Conservation (phyloP, 2,329 filamentous ascomycete genomes). For the Phyllosticta paracitricarpa region DNA sequence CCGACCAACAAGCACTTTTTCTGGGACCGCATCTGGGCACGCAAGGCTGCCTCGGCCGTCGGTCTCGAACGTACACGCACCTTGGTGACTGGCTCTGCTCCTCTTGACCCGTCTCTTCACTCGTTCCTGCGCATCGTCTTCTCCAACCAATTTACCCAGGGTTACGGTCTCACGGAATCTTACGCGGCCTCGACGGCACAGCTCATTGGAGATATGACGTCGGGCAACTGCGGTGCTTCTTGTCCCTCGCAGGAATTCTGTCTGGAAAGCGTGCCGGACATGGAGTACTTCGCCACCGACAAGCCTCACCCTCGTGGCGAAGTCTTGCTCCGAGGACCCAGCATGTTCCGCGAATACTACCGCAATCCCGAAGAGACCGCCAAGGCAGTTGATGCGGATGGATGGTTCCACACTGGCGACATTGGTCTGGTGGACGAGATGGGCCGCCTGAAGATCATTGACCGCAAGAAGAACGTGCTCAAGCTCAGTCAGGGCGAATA, state of each 20-base stretch:
- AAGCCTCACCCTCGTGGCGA: slow-evolving; percentile 86
- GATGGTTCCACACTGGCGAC: slow-evolving; percentile 96
- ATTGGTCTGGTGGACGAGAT: slow-evolving; percentile 75
- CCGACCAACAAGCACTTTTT: slow-evolving; percentile 71
- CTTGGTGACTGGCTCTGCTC: slow-evolving; percentile 83
- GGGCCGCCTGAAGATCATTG: slow-evolving; percentile 86
- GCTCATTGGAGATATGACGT: slow-evolving; percentile 56
- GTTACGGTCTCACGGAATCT: slow-evolving; percentile 89
- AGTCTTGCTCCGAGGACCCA: slow-evolving; percentile 70
- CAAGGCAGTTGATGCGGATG: slow-evolving; percentile 73
- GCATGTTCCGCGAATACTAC: slow-evolving; percentile 78
- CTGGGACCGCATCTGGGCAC: slow-evolving; percentile 82
- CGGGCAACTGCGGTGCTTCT: slow-evolving; percentile 74
- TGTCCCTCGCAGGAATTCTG: slow-evolving; percentile 62
- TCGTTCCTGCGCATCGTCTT: slow-evolving; percentile 81
- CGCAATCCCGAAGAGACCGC: slow-evolving; percentile 80
- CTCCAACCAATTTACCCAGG: slow-evolving; percentile 69
- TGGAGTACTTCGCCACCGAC: slow-evolving; percentile 84
- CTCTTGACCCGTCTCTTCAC: slow-evolving; percentile 79
- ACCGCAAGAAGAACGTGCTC: slow-evolving; percentile 98
- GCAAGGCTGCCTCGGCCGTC: slow-evolving; percentile 73
- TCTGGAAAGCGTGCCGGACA: slow-evolving; percentile 78
- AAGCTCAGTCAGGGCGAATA: slow-evolving; percentile 98
- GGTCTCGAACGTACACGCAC: slow-evolving; percentile 63
- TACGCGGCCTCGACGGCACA: slow-evolving; percentile 72